Conservation (phyloP, 179 eudicot genomes). For the Pouteria campechiana region DNA sequence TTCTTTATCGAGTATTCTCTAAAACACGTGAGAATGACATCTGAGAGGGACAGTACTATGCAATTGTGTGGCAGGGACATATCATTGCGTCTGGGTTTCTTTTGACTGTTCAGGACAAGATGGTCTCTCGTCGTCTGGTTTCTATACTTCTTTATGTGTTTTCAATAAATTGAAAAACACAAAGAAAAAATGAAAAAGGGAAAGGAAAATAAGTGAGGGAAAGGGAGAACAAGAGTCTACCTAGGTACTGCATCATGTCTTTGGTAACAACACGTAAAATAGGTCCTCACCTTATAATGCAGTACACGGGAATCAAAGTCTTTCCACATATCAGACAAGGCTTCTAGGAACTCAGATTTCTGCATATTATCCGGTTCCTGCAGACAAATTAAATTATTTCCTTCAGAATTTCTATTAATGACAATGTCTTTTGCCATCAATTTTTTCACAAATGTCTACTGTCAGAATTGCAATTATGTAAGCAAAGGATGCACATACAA, state of each 20-base stretch:
- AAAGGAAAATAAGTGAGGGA: background rate
- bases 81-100: no score
- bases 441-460: no score
- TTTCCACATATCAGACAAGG: constrained; percentile 96
- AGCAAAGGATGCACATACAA: constrained; percentile 41
- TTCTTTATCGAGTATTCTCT: no score
- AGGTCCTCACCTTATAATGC: constrained; percentile 83
- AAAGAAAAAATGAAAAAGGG: background rate
- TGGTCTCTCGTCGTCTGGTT: no score
- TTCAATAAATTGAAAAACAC: no score
- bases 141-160: no score
- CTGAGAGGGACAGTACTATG: no score
- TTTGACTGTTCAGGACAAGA: no score
- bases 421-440: no score
- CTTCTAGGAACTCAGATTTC: constrained; percentile 88
- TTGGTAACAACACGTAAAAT: constrained; percentile 2
- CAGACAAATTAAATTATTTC: constrained; percentile 3
- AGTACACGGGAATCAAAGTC: constrained; percentile 93
- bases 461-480: background rate
- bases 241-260: no score
- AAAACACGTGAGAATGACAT: no score
- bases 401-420: background rate
- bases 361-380: constrained; percentile 99
- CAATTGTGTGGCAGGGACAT: no score
- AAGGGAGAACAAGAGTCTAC: background rate